Evolutionary conservation across 1,284 basidiomycete species (phyloP).

Genomic region (Ustanciosporium gigantosporum): DNA sequence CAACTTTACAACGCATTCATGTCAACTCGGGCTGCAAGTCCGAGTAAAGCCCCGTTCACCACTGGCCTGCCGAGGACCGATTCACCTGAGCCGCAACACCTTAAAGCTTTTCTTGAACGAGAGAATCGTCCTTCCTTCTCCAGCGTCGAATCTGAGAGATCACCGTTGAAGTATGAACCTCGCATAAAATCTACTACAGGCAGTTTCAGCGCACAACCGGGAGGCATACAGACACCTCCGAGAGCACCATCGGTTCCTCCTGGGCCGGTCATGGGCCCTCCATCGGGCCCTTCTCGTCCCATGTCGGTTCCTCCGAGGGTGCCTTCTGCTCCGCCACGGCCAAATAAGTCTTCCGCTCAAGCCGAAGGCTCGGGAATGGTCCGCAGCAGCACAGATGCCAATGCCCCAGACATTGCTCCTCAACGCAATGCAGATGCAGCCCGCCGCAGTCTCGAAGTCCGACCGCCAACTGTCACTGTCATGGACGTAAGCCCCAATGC

Average conservation of each 20-base stretch:
- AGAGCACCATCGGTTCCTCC: conserved; percentile 29
- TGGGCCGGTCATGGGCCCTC: conserved; percentile 22
- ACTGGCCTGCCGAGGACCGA: conserved; percentile 7
- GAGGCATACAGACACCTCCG: conserved; percentile 21
- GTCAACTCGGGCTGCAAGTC: not conserved
- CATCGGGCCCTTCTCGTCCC: conserved; percentile 18
- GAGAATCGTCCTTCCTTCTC: conserved; percentile 24
- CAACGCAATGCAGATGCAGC: not conserved
- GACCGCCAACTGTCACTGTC: conserved; percentile 15
- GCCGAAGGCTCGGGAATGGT: too few species aligned
- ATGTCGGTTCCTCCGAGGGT: conserved; percentile 37
- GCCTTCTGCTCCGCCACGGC: conserved; percentile 18
- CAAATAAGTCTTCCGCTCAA: conserved; percentile 23
- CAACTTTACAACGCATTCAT: conserved; percentile 19
- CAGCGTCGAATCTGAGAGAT: conserved; percentile 10
- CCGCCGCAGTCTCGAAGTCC: conserved; percentile 2
- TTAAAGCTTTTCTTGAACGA: conserved; percentile 9
- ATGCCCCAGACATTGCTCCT: too few species aligned
- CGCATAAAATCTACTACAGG: conserved; percentile 24
- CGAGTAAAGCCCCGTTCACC: not conserved
- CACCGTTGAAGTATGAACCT: conserved; percentile 17
- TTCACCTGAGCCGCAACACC: conserved; percentile 22
- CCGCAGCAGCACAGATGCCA: too few species aligned
- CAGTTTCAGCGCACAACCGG: conserved; percentile 3
- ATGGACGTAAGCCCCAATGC: conserved; percentile 53